Conservation (phyloP, 208 protist species). For the Trypanosoma caninum region DNA sequence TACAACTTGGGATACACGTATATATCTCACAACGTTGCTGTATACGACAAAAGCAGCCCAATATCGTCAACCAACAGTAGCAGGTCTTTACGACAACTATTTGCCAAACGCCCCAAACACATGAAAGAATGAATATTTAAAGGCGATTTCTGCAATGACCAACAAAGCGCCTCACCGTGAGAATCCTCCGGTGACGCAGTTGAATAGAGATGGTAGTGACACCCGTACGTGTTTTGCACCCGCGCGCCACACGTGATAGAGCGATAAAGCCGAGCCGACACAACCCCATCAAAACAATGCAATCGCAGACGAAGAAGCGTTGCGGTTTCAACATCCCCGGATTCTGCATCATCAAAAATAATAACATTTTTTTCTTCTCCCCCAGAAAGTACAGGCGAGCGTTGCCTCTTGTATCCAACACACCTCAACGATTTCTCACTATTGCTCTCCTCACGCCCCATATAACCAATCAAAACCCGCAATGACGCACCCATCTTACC, state of each 20-base stretch:
- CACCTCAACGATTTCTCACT: background rate
- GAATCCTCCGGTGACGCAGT: constrained; percentile 31
- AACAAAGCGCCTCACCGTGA: constrained; percentile 69
- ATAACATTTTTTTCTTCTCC: background rate
- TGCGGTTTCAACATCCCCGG: background rate
- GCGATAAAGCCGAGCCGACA: constrained; percentile 26
- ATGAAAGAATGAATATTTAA: constrained; percentile 35
- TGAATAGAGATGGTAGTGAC: constrained; percentile 67
- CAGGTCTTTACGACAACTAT: constrained; percentile 61
- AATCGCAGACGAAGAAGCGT: constrained; percentile 26
- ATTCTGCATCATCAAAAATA: no score
- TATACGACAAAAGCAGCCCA: constrained; percentile 44
- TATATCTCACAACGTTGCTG: constrained; percentile 27
- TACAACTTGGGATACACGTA: background rate
- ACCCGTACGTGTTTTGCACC: constrained; percentile 57
- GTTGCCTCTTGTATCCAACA: background rate
- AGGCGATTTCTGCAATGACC: constrained; percentile 31
- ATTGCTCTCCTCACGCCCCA: background rate
- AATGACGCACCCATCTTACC: constrained; percentile 14
- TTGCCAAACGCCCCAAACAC: constrained; percentile 70
- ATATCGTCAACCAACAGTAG: constrained; percentile 32
- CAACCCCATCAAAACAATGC: constrained; percentile 1
- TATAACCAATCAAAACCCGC: background rate
- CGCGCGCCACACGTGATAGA: constrained; percentile 31
- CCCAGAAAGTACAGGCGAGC: background rate